A percentile compares a stretch with the other conserved stretches of the same genome.
phyloP scores from a whole-genome alignment of 1,284 basidiomycete genomes.

The Salmacisia buchloeana region DNA sequence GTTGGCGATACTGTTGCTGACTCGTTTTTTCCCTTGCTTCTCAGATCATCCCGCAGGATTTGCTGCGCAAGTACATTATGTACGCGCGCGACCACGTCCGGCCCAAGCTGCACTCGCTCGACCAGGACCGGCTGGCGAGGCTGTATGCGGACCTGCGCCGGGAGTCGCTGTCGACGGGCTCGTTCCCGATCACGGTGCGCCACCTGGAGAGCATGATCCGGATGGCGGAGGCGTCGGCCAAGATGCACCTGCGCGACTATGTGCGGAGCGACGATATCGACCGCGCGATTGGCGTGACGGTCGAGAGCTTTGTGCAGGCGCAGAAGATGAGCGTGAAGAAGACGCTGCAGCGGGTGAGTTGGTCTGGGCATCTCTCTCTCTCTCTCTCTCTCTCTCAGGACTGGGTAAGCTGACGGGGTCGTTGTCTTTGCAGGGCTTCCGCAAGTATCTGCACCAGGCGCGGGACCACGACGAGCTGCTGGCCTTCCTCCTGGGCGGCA shows the following conservation, averaged over 20 bases:
- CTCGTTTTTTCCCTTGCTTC: no score
- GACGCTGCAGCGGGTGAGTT: conserved; percentile 80
- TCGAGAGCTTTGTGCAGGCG: conserved; percentile 88
- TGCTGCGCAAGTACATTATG: conserved; percentile 98
- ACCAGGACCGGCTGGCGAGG: conserved; percentile 90
- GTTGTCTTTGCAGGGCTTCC: conserved; percentile 58
- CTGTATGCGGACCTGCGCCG: conserved; percentile 94
- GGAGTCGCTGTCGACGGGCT: conserved; percentile 92
- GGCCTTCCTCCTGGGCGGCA: conserved; percentile 84
- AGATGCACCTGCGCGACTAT: conserved; percentile 95
- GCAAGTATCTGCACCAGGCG: conserved; percentile 91
- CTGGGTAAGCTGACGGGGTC: fast-evolving
- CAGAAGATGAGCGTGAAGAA: conserved; percentile 99
- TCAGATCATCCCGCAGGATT: conserved; percentile 92
- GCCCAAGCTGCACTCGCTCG: conserved; percentile 88
- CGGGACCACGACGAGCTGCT: conserved; percentile 90
- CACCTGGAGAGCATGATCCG: conserved; percentile 99
- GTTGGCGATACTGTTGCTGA: no score
- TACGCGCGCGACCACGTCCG: conserved; percentile 88
- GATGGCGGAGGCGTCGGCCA: conserved; percentile 96
- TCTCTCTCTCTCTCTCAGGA: conserved; percentile 2
- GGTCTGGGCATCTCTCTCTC: not conserved
- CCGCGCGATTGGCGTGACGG: conserved; percentile 87
- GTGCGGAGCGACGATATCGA: conserved; percentile 95
- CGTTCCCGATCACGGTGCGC: conserved; percentile 94